Evolutionary conservation across 805 yeast species (phyloP).

Genomic region (Nakazawaea ambrosiae): DNA sequence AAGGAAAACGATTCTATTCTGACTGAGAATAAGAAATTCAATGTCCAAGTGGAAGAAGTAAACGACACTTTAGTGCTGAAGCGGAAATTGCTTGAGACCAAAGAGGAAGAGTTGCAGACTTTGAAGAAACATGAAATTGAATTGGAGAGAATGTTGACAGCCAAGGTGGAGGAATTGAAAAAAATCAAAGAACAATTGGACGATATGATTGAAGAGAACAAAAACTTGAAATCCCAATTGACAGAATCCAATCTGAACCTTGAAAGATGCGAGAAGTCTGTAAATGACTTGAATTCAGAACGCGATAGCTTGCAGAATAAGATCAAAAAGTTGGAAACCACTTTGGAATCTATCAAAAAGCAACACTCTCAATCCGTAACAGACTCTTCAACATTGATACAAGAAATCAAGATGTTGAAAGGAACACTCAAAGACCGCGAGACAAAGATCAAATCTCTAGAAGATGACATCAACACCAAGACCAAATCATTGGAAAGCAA

Average conservation of each 20-base stretch:
- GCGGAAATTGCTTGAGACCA: slow-evolving; percentile 34
- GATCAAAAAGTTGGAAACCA: slow-evolving; percentile 16
- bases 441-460: slow-evolving; percentile 22
- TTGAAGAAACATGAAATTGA: slow-evolving; percentile 21
- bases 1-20: slow-evolving; percentile 14
- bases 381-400: slow-evolving; percentile 13
- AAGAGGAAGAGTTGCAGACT: slow-evolving; percentile 35
- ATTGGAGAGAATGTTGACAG: slow-evolving; percentile 13
- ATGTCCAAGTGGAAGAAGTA: slow-evolving; percentile 17
- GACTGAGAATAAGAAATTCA: slow-evolving; percentile 4
- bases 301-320: slow-evolving; percentile 14
- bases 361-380: slow-evolving; percentile 6
- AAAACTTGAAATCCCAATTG: slow-evolving; percentile 17
- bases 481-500: slow-evolving; percentile 28
- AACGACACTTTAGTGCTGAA: slow-evolving; percentile 30
- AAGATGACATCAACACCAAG: slow-evolving; percentile 19
- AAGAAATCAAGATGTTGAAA: slow-evolving; percentile 25
- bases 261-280: slow-evolving; percentile 11
- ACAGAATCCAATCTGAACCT: background rate
- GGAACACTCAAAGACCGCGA: slow-evolving; percentile 26
- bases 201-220: slow-evolving; percentile 16
- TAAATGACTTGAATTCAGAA: slow-evolving; percentile 13
- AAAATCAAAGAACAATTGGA: slow-evolving; percentile 22
- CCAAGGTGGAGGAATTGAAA: slow-evolving; percentile 12
- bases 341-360: slow-evolving; percentile 8